Percentiles rank a stretch among this genome's conserved stretches.
Conservation (phyloP, 192 early-diverging fungal species). For the Diversispora epigaea region DNA sequence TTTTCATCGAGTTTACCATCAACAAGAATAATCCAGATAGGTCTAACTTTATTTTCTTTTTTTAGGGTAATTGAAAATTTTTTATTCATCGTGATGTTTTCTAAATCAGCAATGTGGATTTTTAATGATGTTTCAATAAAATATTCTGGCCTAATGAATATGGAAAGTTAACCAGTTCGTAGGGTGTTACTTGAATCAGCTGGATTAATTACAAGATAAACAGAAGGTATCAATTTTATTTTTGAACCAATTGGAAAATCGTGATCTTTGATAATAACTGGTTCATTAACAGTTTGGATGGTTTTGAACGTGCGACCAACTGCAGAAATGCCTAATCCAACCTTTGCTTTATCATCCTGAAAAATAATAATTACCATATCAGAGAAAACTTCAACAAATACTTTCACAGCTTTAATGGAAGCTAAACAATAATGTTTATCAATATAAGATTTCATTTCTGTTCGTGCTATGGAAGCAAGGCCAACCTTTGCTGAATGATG, state of each 20-base stretch:
- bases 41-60: not conserved
- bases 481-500: not conserved
- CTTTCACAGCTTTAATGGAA: not conserved
- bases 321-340: not conserved
- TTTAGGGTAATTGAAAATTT: not conserved
- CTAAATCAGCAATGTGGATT: not conserved
- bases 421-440: conserved; percentile 18
- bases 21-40: not conserved
- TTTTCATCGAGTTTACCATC: conserved; percentile 5
- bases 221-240: not conserved
- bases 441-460: not conserved
- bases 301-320: conserved; percentile 1
- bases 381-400: not conserved
- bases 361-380: not conserved
- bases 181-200: not conserved
- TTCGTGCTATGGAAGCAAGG: not conserved
- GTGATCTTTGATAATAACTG: not conserved
- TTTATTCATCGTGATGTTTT: not conserved
- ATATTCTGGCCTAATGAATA: not conserved
- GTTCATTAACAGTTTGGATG: not conserved
- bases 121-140: not conserved
- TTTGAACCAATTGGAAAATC: not conserved
- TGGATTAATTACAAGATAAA: conserved; percentile 5
- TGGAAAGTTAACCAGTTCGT: not conserved
- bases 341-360: conserved; percentile 9